Evolutionary conservation across 345 rosid species (phyloP).

Genomic region (Schrenkiella parvula): DNA sequence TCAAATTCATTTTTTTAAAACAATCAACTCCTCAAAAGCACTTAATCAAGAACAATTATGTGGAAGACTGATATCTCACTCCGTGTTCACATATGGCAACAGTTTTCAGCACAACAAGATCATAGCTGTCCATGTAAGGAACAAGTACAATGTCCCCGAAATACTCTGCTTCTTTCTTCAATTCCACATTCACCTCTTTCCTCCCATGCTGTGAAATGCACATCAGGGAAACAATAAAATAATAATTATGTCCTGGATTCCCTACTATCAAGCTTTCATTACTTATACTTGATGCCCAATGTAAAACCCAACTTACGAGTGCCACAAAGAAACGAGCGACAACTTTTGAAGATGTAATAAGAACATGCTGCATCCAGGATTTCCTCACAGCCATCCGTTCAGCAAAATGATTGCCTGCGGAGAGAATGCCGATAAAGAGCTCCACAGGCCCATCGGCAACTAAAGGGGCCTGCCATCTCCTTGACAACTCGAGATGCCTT

Average conservation of each 20-base stretch:
- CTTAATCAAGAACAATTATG: background rate
- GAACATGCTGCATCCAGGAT: conserved; percentile 91
- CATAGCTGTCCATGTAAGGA: conserved; percentile 94
- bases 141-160: conserved; percentile 86
- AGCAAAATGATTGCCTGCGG: conserved; percentile 89
- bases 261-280: background rate
- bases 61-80: conserved; percentile 44
- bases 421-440: conserved; percentile 82
- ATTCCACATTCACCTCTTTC: conserved; percentile 82
- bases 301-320: conserved; percentile 43
- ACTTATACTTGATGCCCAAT: background rate
- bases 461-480: conserved; percentile 76
- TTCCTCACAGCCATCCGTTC: conserved; percentile 98
- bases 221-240: background rate
- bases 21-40: conserved; percentile 9
- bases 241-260: background rate
- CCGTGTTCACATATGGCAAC: conserved; percentile 96
- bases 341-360: conserved; percentile 71
- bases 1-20: conserved; percentile 12
- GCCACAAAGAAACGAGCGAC: conserved; percentile 97
- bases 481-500: conserved; percentile 73
- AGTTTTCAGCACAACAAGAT: conserved; percentile 90
- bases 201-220: conserved; percentile 60
- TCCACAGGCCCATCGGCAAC: conserved; percentile 57
- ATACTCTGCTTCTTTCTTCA: conserved; percentile 94